Base-by-base conservation (phyloP, 2,329 filamentous ascomycete genomes). In the Talaromyces islandicus region DNA sequence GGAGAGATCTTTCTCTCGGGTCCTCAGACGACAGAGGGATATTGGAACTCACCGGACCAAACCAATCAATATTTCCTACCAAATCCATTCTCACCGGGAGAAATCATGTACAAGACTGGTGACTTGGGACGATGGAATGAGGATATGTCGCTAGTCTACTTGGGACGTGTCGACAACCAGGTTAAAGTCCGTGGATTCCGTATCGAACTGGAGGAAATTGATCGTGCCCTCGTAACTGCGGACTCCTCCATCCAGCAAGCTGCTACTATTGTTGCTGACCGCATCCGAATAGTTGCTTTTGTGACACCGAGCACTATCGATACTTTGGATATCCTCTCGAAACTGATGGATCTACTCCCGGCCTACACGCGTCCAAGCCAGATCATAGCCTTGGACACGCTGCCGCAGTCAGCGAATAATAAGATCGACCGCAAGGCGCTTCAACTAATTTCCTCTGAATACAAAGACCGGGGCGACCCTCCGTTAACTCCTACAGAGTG, bases 1-100 rank as follows among this genome's bases (percentile, higher is more conserved):
- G 79, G 79, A 0, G 72, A 80, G 60, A 73, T 81, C 6, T 77
- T 70, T 56, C 62, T 78, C 2, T 72, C 77, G 1, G 79, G 79
- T 4, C 67, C 78, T 0, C 78, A 81, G 59, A 71, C 81, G 5
- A 66, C 71, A 2, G 43, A 57, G 0, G 78, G 78, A 4, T 82
- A 81, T 63, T 64, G 80, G 9, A 66, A 71, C 46, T 21, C 56
- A 17, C 63, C 67, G 1, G 64, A 71, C 2, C 57, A 66, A 17
- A 73, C 71, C 1, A 65, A 63, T 1, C 65, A 68, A 1, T 66
- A 70, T 60, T 75, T 75, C 43, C 60, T 71, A 4, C 61, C 63
- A 0, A 75, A 78, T 59, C 55, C 68, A 0, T 63, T 75, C 21
- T 56, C 59, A 21, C 56, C 57, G 0, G 60, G 62, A 1, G 67